Evolutionary conservation across 2,329 filamentous ascomycete genomes (phyloP), one percentile per base, ranked within the genome.

Genomic region (Ceratocystis papillata): DNA sequence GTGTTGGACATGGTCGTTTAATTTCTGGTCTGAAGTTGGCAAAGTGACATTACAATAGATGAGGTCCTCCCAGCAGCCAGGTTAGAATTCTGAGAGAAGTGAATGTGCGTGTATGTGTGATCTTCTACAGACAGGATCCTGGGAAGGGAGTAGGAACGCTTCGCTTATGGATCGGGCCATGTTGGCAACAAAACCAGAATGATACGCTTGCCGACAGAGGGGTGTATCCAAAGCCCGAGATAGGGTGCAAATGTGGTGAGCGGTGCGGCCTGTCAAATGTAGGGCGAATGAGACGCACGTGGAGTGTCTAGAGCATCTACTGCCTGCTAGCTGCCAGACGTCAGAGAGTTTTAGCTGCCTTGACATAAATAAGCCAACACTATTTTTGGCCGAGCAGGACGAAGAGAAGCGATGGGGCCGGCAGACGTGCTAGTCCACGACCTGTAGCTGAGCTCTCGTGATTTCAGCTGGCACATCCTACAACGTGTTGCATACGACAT

Each of bases 401-500:
- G 4, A 17, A 22, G 46, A 50, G 22, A 50, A 25, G 46, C 46
- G n/a, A n/a, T 25, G 46, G n/a, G n/a, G 10, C 46, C 46, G n/a
- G 46, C 6, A 22, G 46, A 22, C 22, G 46, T 50, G 3, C 37
- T 22, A 50, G 46, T 50, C 46, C 17, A 25, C 10, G 55, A 8
- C 15, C 28, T n/a, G 7, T n/a, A 17, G 55, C 20, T 59, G 20
- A 15, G 55, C 25, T 59, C 55, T 37, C 55, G 25, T 37, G 25
- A 59, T 33, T 30, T 30, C 10, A n/a, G 55, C 25, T 30, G 55
- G 10, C n/a, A 33, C 55, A 59, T 30, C 55, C 8, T 59, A 20
- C 55, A 59, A 15, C 55, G 17, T 37, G 55, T 37, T 59, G 55
- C 55, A 59, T 59, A 17, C 28, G 33, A 59, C 28, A 59, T 59